Base-by-base conservation (phyloP, 2,329 filamentous ascomycete species). In the Fusarium penzigii region DNA sequence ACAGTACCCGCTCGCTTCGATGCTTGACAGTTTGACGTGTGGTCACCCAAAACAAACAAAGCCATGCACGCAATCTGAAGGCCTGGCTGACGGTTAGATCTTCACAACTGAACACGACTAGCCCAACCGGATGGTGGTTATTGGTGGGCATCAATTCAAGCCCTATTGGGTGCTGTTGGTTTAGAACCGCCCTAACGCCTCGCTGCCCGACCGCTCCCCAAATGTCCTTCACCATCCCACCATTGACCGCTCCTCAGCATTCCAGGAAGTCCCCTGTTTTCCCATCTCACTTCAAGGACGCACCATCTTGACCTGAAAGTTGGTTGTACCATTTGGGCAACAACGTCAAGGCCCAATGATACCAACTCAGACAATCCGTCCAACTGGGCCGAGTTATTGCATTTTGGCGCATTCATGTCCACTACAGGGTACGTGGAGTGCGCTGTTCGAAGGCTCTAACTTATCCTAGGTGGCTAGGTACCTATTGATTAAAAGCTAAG, bases 191-290 rank as follows among this genome's bases (percentile, higher is more conserved):
- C 58, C 44, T 51, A 51, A 58, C 45, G 56, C 43, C 52, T 67
- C 67, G 65, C 58, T 67, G 65, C 65, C 65, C 65, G 63, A 67
- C 56, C 54, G 50, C 42, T 45, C 40, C 56, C 55, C 40, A 58
- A 39, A 25, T 25, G 57, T 46, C 53, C 55, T 53, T 61, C 52
- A 48, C 51, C 52, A 53, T 57, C 52, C 54, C 42, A 50, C 62
- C 58, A 65, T 67, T 67, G 65, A 70, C 68, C 68, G 68, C 68
- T 70, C 59, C 61, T 68, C 63, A 49, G 56, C 52, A 57, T 67
- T 58, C 68, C 60, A 59, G 68, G 68, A 64, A 65, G 62, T 69
- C 58, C 68, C 68, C 68, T 70, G 68, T 62, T 66, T 58, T 50
- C 47, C 47, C 52, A 59, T 64, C 65, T 61, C 58, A 61, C 59